Evolutionary conservation across 371 early-diverging fungal genomes (phyloP).

Genomic region (Mortierella sp.): DNA sequence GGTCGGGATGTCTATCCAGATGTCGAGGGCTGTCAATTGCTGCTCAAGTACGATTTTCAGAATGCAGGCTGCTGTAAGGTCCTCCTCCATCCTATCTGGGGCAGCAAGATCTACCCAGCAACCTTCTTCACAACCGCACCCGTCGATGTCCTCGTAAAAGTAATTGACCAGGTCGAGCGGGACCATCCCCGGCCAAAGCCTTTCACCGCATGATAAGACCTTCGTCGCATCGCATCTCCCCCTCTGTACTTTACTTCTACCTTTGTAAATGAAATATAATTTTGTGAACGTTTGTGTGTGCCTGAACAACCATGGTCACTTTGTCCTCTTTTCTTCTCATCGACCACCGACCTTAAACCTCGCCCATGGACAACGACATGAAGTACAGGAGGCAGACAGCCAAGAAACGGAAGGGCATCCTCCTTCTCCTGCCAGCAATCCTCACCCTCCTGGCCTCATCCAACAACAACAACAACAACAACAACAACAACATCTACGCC

Average conservation of each 20-base stretch:
- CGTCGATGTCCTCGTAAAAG: conserved; percentile 62
- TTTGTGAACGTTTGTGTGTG: too few relatives aligned
- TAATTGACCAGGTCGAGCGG: conserved; percentile 37
- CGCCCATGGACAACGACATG: conserved; percentile 9
- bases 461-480: too few relatives aligned
- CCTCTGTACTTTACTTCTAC: too few relatives aligned
- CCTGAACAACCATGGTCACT: too few relatives aligned
- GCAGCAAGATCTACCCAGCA: conserved; percentile 88
- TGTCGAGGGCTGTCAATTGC: conserved; percentile 80
- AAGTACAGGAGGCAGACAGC: neutral
- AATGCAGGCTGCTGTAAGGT: conserved; percentile 89
- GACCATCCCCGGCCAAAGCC: neutral
- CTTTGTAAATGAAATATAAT: too few relatives aligned
- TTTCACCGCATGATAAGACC: neutral
- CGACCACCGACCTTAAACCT: neutral
- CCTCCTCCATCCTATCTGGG: conserved; percentile 89
- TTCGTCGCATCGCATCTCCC: too few relatives aligned
- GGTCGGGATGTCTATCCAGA: conserved; percentile 90
- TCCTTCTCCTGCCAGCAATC: conserved; percentile 1
- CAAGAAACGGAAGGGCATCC: neutral
- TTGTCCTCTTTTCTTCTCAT: neutral
- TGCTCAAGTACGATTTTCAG: conserved; percentile 81
- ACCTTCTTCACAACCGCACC: conserved; percentile 90
- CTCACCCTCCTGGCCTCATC: conserved; percentile 10
- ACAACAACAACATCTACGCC: neutral